Conservation (phyloP, 2,329 filamentous ascomycete genomes). For the Drechslera avenae region DNA sequence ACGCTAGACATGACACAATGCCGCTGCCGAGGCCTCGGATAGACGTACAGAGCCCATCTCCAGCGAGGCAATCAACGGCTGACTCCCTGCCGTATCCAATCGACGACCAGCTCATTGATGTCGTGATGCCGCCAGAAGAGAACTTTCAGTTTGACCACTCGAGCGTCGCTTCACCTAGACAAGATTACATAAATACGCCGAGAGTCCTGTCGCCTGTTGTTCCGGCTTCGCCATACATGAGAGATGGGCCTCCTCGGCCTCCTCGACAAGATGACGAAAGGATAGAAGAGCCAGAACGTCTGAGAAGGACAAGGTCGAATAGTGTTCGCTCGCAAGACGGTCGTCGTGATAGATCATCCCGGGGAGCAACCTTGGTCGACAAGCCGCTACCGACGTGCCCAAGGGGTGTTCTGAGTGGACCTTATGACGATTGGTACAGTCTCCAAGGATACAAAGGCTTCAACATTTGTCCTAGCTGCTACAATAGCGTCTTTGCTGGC, state of each 20-base stretch:
- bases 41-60: slow-evolving; percentile 41
- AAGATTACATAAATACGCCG: slow-evolving; percentile 33
- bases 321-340: slow-evolving; percentile 37
- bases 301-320: slow-evolving; percentile 31
- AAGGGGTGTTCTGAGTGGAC: slow-evolving; percentile 64
- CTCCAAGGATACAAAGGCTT: slow-evolving; percentile 73
- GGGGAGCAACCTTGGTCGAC: slow-evolving; percentile 13
- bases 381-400: slow-evolving; percentile 65
- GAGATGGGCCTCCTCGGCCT: slow-evolving; percentile 19
- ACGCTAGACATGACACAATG: slow-evolving; percentile 37
- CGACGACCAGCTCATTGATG: slow-evolving; percentile 46
- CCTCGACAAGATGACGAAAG: slow-evolving; percentile 9
- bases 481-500: slow-evolving; percentile 68
- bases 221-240: slow-evolving; percentile 29
- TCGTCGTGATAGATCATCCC: slow-evolving; percentile 26
- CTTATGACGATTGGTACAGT: slow-evolving; percentile 80
- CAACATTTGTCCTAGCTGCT: slow-evolving; percentile 83
- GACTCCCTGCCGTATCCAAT: slow-evolving; percentile 52
- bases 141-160: slow-evolving; percentile 49
- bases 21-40: slow-evolving; percentile 39
- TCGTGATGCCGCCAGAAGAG: slow-evolving; percentile 52
- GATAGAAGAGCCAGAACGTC: slow-evolving; percentile 30
- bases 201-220: slow-evolving; percentile 25
- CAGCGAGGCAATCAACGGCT: slow-evolving; percentile 32
- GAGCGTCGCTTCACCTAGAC: slow-evolving; percentile 24